Evolutionary conservation across 2,329 filamentous ascomycete genomes (phyloP).

Genomic region (Scedosporium minutisporum): DNA sequence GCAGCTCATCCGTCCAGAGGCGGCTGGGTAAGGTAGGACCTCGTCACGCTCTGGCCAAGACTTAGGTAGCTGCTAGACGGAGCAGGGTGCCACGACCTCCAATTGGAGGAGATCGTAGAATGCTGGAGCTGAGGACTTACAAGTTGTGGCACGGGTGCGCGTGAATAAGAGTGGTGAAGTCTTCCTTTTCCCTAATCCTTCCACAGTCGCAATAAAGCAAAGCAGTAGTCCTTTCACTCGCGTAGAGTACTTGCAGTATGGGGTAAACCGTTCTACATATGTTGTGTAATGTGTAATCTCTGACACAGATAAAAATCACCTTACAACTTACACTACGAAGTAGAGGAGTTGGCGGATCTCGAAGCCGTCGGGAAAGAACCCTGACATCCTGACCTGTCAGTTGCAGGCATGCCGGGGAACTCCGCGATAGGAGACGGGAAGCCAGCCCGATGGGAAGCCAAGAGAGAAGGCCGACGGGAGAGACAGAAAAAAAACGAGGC

Average conservation of each 20-base stretch:
- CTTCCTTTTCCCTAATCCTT: too few relatives aligned
- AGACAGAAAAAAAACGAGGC: not conserved
- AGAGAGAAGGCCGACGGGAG: not conserved
- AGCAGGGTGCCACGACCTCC: not conserved
- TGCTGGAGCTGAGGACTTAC: too few relatives aligned
- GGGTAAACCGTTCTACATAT: not conserved
- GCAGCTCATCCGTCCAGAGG: too few relatives aligned
- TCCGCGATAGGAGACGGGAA: not conserved
- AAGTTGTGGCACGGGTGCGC: too few relatives aligned
- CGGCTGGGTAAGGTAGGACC: too few relatives aligned
- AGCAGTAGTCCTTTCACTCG: not conserved
- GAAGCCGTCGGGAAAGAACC: not conserved
- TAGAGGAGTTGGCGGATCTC: not conserved
- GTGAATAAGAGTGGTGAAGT: too few relatives aligned
- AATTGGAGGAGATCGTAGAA: not conserved
- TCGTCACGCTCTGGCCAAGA: too few relatives aligned
- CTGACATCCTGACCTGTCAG: not conserved
- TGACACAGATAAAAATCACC: not conserved
- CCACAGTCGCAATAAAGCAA: not conserved
- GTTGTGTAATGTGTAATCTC: not conserved
- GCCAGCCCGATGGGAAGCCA: not conserved
- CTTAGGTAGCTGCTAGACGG: not conserved
- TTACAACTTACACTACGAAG: not conserved
- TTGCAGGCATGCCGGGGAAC: not conserved
- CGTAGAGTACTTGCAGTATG: not conserved